These are phyloP conservation scores for Phaseolus lunatus DNA, from an alignment of 306 rosid genomes.

Conservation along the genomic window DNA sequence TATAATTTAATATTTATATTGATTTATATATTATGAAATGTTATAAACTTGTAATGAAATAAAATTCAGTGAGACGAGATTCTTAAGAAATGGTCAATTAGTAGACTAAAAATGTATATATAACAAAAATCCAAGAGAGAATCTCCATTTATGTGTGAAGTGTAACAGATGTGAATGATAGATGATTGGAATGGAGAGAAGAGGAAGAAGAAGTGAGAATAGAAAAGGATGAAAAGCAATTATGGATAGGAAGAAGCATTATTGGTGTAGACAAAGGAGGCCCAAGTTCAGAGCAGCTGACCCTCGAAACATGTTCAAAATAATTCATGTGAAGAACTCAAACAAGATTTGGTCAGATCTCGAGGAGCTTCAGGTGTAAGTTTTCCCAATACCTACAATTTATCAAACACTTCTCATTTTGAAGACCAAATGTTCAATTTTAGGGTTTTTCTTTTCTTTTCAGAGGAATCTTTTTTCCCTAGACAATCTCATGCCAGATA, in stretches of 20 bases:
- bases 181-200: conserved; percentile 45
- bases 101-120: no score
- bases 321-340: conserved; percentile 42
- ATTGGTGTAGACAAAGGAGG: conserved; percentile 47
- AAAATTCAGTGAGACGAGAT: no score
- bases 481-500: background rate
- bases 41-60: no score
- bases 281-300: conserved; percentile 46
- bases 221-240: conserved; percentile 33
- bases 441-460: background rate
- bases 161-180: background rate
- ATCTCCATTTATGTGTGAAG: no score
- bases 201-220: background rate
- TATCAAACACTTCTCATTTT: background rate
- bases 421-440: background rate
- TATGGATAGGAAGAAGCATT: conserved; percentile 39
- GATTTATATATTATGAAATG: no score
- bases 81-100: no score
- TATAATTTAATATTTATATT: no score
- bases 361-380: conserved; percentile 42
- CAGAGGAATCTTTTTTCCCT: background rate
- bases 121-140: no score
- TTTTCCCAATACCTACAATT: conserved; percentile 19
- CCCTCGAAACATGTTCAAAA: conserved; percentile 46
- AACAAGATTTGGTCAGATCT: conserved; percentile 47